Conservation (phyloP, 208 protist species). For the Wallacemonas sp. region DNA sequence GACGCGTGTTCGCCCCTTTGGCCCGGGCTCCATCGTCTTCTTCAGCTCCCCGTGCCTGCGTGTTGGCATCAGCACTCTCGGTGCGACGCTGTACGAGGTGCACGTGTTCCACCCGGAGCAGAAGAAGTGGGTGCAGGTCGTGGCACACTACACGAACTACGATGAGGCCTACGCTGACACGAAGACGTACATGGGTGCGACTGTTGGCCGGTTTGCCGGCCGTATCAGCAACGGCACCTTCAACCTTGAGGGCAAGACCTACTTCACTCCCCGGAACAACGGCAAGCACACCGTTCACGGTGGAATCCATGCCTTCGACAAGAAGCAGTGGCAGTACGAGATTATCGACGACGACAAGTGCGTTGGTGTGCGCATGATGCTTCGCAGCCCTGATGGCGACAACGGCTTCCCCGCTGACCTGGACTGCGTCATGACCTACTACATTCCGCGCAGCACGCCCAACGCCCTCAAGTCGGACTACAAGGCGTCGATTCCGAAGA, state of each 20-base stretch:
- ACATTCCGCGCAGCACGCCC: slow-evolving; percentile 18
- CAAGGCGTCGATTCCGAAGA: slow-evolving; percentile 24
- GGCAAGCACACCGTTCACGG: slow-evolving; percentile 50
- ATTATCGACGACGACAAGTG: slow-evolving; percentile 10
- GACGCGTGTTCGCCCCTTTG: slow-evolving; percentile 28
- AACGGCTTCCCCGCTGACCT: slow-evolving; percentile 38
- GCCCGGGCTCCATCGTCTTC: slow-evolving; percentile 37
- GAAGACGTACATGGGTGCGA: slow-evolving; percentile 51
- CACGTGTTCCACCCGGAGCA: slow-evolving; percentile 21
- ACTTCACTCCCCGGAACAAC: slow-evolving; percentile 19
- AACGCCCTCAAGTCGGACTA: slow-evolving; percentile 26
- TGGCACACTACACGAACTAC: slow-evolving; percentile 46
- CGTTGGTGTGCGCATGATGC: slow-evolving; percentile 18
- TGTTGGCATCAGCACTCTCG: slow-evolving; percentile 44
- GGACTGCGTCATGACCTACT: slow-evolving; percentile 28
- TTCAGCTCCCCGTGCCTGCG: slow-evolving; percentile 35
- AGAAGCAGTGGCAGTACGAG: slow-evolving; percentile 54
- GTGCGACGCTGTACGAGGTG: slow-evolving; percentile 45
- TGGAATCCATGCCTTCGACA: slow-evolving; percentile 55
- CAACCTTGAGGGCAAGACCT: slow-evolving; percentile 34
- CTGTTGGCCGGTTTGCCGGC: slow-evolving; percentile 61
- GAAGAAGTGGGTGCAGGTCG: slow-evolving; percentile 59
- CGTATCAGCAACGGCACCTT: slow-evolving; percentile 52
- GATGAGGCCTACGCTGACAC: slow-evolving; percentile 39
- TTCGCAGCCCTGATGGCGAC: slow-evolving; percentile 33